Base-by-base conservation (phyloP, 352 stramenopile genomes). In the Phytophthora vignae region DNA sequence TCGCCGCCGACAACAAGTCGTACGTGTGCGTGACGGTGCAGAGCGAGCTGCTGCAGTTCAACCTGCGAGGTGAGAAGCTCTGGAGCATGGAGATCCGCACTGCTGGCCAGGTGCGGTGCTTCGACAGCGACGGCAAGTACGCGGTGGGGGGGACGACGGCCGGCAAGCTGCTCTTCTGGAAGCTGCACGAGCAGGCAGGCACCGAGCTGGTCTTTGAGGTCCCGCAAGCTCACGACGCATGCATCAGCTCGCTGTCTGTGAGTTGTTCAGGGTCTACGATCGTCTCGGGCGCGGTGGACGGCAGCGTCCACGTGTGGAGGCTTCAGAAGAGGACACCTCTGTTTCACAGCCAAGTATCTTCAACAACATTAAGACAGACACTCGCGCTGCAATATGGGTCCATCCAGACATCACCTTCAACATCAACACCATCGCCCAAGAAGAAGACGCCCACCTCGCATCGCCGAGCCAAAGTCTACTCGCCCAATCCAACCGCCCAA, bases 81-180 rank as follows among this genome's bases (percentile, higher is more conserved):
- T 85, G 78, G 69, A 72, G 65, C 8, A 80, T 93, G 65, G 76
- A 85, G 19, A 78, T 91, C 27, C 70, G 70, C 42, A 79, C 80
- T 7, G 54, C 80, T 29, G 88, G 85, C 3, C 81, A 89, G 78
- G 71, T 92, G 14, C 71, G 84, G 19, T 90, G 85, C 49, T 90
- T 95, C 40, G 85, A 91, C 25, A 93, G 83, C 19, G 84, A 95
- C 59, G 88, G 88, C 4, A 79, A 82, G 42, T 93, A 88, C 44
- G 88, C 85, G 2, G 79, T 95, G 3, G 87, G 85, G 5, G 84
- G 88, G 17, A 92, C 84, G 6, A 88, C 83, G 1, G 81, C 81
- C 29, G 88, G 85, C 17, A 79, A 77, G 25, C 62, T 93, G 27
- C 76, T 91, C 17, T 91, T 93, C 61, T 94, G 86, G 88, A 88